A percentile compares a stretch with the other conserved stretches of the same genome.
Evolutionary conservation across 768 basidiomycete species (phyloP).

Genomic region (Lactarius akahatsu): DNA sequence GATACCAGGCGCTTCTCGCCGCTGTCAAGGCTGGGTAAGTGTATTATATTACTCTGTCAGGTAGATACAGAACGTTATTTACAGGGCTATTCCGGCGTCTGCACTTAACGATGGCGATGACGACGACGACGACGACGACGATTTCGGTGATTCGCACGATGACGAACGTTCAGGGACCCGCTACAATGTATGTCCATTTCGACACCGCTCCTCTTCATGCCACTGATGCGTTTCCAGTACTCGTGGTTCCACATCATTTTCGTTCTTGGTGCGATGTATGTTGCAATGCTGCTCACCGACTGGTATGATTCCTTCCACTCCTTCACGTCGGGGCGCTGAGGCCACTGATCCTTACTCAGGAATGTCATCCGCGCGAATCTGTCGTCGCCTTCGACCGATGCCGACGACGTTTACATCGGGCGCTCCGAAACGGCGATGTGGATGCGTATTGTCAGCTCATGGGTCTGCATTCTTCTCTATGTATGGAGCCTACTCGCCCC

Average conservation of each 20-base stretch:
- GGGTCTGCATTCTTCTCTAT: conserved; percentile 87
- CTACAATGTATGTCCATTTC: conserved; percentile 72
- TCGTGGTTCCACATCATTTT: conserved; percentile 99
- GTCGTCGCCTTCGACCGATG: conserved; percentile 47
- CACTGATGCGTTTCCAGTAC: conserved; percentile 56
- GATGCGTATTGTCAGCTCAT: conserved; percentile 96
- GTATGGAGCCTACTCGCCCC: conserved; percentile 89
- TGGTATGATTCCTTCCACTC: conserved; percentile 62
- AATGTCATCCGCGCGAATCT: conserved; percentile 59
- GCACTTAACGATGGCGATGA: conserved; percentile 73
- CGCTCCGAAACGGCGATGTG: conserved; percentile 97
- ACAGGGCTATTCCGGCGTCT: conserved; percentile 88
- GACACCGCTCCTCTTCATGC: conserved; percentile 1
- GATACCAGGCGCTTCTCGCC: conserved; percentile 91
- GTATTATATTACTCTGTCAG: conserved; percentile 7
- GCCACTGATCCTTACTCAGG: conserved; percentile 42
- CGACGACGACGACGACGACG: conserved; percentile 76
- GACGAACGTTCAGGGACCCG: conserved; percentile 93
- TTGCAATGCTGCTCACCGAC: conserved; percentile 94
- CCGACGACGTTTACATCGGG: conserved; percentile 85
- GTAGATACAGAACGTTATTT: background rate
- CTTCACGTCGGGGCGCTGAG: conserved; percentile 7
- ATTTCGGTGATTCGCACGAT: conserved; percentile 73
- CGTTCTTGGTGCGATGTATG: conserved; percentile 94
- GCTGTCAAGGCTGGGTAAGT: conserved; percentile 93